Percentiles rank a stretch among this genome's conserved stretches.
Conservation (phyloP, 1,284 basidiomycete genomes). For the Heterobasidion parviporum region DNA sequence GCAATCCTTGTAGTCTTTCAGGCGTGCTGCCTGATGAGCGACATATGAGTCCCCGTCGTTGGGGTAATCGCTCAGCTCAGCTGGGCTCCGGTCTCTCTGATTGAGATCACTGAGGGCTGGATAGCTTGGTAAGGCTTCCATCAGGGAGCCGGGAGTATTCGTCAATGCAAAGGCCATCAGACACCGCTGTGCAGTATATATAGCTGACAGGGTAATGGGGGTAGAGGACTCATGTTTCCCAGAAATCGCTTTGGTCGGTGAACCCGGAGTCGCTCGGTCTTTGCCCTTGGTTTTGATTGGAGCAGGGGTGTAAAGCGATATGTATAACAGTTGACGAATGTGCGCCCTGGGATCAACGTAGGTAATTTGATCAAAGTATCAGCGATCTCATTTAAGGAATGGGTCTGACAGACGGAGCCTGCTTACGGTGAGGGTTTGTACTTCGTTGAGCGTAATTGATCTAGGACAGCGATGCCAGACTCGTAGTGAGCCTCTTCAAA, state of each 20-base stretch:
- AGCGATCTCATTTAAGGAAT: neutral
- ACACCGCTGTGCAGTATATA: conserved; percentile 40
- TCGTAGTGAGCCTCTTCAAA: conserved; percentile 71
- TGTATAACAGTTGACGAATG: conserved; percentile 58
- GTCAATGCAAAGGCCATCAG: conserved; percentile 48
- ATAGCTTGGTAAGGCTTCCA: conserved; percentile 48
- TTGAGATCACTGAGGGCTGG: conserved; percentile 9
- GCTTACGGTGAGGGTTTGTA: conserved; percentile 48
- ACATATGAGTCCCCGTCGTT: conserved; percentile 46
- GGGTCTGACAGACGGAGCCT: neutral
- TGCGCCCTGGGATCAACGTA: conserved; percentile 35
- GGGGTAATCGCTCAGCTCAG: conserved; percentile 19
- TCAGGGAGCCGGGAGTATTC: conserved; percentile 44
- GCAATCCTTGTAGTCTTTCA: conserved; percentile 44
- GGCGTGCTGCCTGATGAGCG: conserved; percentile 40
- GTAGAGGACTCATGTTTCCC: conserved; percentile 30
- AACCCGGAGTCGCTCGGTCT: conserved; percentile 14
- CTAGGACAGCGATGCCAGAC: conserved; percentile 48
- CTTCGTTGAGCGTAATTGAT: conserved; percentile 47
- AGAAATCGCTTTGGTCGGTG: conserved; percentile 11
- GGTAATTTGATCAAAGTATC: neutral
- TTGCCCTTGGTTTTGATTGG: conserved; percentile 19
- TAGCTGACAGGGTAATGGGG: conserved; percentile 31
- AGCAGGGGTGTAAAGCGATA: conserved; percentile 50
- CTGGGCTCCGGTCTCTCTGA: neutral